Conservation (phyloP, 306 rosid species). For the Fagus sylvatica region DNA sequence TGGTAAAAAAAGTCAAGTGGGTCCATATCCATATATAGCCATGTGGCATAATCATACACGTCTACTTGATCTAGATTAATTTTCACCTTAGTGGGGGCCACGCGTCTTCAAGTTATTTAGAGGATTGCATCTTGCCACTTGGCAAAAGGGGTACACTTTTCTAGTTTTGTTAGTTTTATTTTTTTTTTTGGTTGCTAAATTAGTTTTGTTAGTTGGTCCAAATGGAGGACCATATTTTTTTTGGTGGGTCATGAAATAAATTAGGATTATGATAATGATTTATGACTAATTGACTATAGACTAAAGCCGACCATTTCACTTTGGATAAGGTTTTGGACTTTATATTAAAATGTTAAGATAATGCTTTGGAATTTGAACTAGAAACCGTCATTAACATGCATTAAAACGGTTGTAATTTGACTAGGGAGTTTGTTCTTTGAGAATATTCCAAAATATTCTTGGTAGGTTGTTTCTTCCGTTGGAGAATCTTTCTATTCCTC, state of each 20-base stretch:
- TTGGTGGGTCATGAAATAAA: neutral
- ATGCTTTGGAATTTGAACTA: neutral
- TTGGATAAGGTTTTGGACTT: neutral
- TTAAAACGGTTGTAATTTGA: neutral
- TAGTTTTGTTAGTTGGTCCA: conserved; percentile 7
- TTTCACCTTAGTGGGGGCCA: neutral
- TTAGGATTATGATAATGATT: neutral
- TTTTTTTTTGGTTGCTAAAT: too few species aligned
- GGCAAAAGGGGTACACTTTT: neutral
- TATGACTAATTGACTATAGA: neutral
- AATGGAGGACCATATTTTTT: neutral
- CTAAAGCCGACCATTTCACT: neutral
- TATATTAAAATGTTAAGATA: neutral
- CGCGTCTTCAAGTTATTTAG: neutral
- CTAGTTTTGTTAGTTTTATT: conserved; percentile 10
- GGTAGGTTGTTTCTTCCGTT: too few species aligned
- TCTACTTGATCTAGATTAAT: neutral
- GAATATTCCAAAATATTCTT: neutral
- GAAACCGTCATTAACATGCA: neutral
- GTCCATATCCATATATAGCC: neutral
- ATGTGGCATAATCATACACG: neutral
- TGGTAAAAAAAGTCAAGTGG: neutral
- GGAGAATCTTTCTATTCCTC: too few species aligned
- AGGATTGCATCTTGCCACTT: neutral
- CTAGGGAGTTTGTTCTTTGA: neutral